Evolutionary conservation across 805 yeast species (phyloP).

Genomic region (Saturnispora mendoncae): DNA sequence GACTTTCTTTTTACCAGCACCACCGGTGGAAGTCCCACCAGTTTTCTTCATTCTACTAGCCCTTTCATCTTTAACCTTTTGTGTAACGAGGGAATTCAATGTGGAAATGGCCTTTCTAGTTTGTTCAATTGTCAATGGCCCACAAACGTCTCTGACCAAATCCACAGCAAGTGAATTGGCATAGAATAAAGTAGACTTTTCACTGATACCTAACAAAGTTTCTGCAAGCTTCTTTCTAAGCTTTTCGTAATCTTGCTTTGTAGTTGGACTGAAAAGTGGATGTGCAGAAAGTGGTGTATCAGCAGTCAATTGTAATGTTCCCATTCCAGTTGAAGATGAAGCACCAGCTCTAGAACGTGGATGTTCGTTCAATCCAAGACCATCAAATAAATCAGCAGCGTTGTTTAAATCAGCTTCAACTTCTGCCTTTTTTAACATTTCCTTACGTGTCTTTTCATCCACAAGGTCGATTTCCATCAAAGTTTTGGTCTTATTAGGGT

Average conservation of each 20-base stretch:
- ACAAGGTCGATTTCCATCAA: constrained; percentile 54
- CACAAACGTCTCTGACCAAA: constrained; percentile 73
- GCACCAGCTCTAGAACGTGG: constrained; percentile 37
- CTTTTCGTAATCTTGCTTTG: constrained; percentile 71
- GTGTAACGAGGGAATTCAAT: constrained; percentile 68
- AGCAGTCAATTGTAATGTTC: constrained; percentile 33
- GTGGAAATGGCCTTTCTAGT: constrained; percentile 81
- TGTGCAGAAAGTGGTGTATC: constrained; percentile 64
- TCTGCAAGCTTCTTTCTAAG: constrained; percentile 65
- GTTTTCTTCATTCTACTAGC: constrained; percentile 71
- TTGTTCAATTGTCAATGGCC: constrained; percentile 74
- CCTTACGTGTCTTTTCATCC: constrained; percentile 67
- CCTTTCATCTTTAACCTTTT: constrained; percentile 86
- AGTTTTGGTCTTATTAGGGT: constrained; percentile 31
- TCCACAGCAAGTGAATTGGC: constrained; percentile 73
- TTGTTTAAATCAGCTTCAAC: constrained; percentile 78
- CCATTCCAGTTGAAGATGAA: constrained; percentile 9
- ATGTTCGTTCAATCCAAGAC: constrained; percentile 49
- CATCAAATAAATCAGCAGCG: constrained; percentile 88
- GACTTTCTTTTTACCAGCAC: constrained; percentile 94
- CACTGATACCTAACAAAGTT: constrained; percentile 51
- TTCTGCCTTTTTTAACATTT: constrained; percentile 72
- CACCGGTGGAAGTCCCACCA: constrained; percentile 83
- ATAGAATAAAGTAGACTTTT: constrained; percentile 57
- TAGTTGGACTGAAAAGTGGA: constrained; percentile 78